Percentiles rank a stretch among this genome's conserved stretches.
Evolutionary conservation across 2,329 filamentous ascomycete species (phyloP).

Genomic region (Botrytis fabae): DNA sequence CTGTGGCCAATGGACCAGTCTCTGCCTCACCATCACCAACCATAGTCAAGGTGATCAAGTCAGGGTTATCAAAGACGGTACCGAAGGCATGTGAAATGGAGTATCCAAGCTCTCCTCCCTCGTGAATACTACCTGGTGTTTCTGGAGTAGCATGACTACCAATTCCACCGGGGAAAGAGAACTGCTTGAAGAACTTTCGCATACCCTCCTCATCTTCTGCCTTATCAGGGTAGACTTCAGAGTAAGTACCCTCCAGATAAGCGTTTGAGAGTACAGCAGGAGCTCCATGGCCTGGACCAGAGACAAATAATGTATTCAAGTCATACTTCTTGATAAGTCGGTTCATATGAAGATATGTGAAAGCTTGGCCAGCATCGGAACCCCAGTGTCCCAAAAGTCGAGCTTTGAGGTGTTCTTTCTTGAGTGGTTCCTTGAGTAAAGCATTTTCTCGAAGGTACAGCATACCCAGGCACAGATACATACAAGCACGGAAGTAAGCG

Average conservation of each 20-base stretch:
- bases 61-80: conserved; percentile 71
- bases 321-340: conserved; percentile 79
- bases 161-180: conserved; percentile 78
- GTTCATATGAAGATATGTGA: conserved; percentile 82
- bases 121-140: conserved; percentile 74
- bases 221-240: conserved; percentile 75
- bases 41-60: conserved; percentile 74
- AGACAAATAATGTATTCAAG: conserved; percentile 70
- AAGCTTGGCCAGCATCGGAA: conserved; percentile 76
- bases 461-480: conserved; percentile 78
- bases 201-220: conserved; percentile 67
- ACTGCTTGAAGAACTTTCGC: conserved; percentile 77
- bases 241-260: conserved; percentile 76
- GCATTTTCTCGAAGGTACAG: conserved; percentile 76
- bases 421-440: conserved; percentile 67
- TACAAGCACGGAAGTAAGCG: conserved; percentile 71
- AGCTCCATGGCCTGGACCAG: conserved; percentile 75
- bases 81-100: conserved; percentile 78
- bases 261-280: conserved; percentile 74
- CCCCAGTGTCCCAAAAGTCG: conserved; percentile 78
- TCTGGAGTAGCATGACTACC: conserved; percentile 78
- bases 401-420: conserved; percentile 67
- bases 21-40: conserved; percentile 82
- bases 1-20: conserved; percentile 74
- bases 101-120: conserved; percentile 81